Conservation (phyloP, 495 filamentous ascomycete species). For the Podospora pseudoanserina region DNA sequence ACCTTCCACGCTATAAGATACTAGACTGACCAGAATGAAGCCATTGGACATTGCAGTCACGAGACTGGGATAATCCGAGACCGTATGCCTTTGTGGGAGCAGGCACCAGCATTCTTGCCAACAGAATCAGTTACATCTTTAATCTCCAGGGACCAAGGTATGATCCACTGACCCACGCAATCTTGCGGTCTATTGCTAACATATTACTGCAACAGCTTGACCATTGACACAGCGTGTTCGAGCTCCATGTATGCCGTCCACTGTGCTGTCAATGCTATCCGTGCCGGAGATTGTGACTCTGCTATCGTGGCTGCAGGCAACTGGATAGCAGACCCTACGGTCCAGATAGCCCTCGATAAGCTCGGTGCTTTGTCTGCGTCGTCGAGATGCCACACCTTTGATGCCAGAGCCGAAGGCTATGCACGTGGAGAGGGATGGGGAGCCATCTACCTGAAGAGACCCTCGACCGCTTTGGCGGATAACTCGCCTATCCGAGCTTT, state of each 20-base stretch:
- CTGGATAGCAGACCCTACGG: slow-evolving; percentile 27
- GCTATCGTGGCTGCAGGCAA: slow-evolving; percentile 40
- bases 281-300: slow-evolving; percentile 30
- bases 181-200: background rate
- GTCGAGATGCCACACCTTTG: slow-evolving; percentile 53
- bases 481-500: slow-evolving; percentile 55
- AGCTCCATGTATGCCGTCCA: slow-evolving; percentile 50
- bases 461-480: slow-evolving; percentile 45
- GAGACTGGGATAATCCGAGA: background rate
- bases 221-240: slow-evolving; percentile 54
- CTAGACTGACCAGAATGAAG: too few relatives aligned
- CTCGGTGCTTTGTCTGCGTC: slow-evolving; percentile 30
- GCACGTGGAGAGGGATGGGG: slow-evolving; percentile 56
- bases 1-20: too few relatives aligned
- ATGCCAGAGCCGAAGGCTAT: slow-evolving; percentile 59
- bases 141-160: slow-evolving; percentile 38
- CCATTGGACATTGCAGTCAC: background rate
- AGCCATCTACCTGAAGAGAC: slow-evolving; percentile 50
- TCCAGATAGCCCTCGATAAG: slow-evolving; percentile 11
- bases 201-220: slow-evolving; percentile 33
- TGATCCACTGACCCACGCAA: background rate
- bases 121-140: slow-evolving; percentile 50
- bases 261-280: slow-evolving; percentile 48
- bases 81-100: background rate
- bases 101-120: slow-evolving; percentile 39